Base-by-base conservation (phyloP, 306 rosid genomes). In the Aeschynomene evenia region DNA sequence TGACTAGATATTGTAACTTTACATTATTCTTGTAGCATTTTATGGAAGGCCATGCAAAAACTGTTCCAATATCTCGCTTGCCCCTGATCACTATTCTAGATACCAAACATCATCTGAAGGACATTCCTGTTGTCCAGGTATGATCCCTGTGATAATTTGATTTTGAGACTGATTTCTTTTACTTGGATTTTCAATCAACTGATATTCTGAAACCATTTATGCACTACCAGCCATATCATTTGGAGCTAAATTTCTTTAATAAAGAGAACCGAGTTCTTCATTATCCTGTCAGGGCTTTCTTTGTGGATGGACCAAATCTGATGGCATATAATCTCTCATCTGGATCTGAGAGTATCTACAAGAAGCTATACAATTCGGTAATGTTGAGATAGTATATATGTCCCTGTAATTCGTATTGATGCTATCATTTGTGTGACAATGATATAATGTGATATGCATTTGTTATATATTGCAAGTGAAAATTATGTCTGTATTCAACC, bases 171-270 rank as follows among this genome's bases (percentile, higher is more conserved):
- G 62, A 56, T 72, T 49, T 62, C 46, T 46, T 16, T 57, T 81
- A 40, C 72, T 55, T 19, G 37, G 4, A 22, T 51, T 12, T 60
- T 63, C 73, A 64, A 54, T 36, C 59, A 79, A 34, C 76, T 81
- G 56, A 82, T 72, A 74, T n/a, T n/a, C n/a, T n/a, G n/a, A n/a
- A n/a, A n/a, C 68, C 37, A 58, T 59, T 66, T 66, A 81, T 69
- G 40, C 74, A 64, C 63, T 70, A 72, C 64, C 95, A 95, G 99
- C 97, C 99, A 39, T 85, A 87, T 79, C 95, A 95, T 81, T 71
- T 91, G 92, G 97, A 89, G 95, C 83, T 95, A 69, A 95, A 89
- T 82, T 95, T 91, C 89, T 95, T 95, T 88, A 89, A 80, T 76
- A 91, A 83, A 84, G 97, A 84, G 83, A 95, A 91, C 51, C 89